Evolutionary conservation across 441 rosid genomes (phyloP).

Genomic region (Bruguiera hainesii): DNA sequence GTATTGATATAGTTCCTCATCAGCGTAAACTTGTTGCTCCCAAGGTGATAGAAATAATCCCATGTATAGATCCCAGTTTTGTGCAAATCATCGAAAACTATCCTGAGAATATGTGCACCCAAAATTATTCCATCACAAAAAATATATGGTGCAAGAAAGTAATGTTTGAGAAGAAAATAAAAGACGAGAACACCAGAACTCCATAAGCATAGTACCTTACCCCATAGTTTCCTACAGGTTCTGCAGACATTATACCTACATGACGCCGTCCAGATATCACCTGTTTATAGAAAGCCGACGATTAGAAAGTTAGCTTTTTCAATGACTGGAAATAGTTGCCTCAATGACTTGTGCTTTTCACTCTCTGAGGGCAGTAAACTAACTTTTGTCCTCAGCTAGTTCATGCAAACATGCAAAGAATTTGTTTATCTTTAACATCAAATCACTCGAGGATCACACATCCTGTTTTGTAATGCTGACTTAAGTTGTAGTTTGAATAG

Average conservation of each 20-base stretch:
- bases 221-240: slow-evolving; percentile 93
- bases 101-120: slow-evolving; percentile 39
- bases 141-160: slow-evolving; percentile 4
- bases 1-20: slow-evolving; percentile 76
- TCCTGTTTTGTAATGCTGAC: too few relatives aligned
- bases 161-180: neutral
- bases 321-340: neutral
- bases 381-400: too few relatives aligned
- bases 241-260: slow-evolving; percentile 94
- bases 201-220: slow-evolving; percentile 55
- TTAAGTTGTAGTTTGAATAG: neutral
- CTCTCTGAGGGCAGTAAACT: too few relatives aligned
- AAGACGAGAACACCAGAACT: neutral
- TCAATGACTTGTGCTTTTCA: neutral
- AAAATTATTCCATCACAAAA: neutral
- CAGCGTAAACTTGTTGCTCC: slow-evolving; percentile 69
- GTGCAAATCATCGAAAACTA: slow-evolving; percentile 87
- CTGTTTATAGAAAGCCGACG: slow-evolving; percentile 35
- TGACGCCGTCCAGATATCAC: slow-evolving; percentile 83
- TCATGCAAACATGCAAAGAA: too few relatives aligned
- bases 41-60: slow-evolving; percentile 83
- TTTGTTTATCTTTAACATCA: too few relatives aligned
- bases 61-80: slow-evolving; percentile 90
- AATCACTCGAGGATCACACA: too few relatives aligned
- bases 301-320: neutral